These are phyloP conservation scores for Sporisorium graminicola DNA, from an alignment of 1,284 basidiomycete genomes.

Conservation along the genomic window DNA sequence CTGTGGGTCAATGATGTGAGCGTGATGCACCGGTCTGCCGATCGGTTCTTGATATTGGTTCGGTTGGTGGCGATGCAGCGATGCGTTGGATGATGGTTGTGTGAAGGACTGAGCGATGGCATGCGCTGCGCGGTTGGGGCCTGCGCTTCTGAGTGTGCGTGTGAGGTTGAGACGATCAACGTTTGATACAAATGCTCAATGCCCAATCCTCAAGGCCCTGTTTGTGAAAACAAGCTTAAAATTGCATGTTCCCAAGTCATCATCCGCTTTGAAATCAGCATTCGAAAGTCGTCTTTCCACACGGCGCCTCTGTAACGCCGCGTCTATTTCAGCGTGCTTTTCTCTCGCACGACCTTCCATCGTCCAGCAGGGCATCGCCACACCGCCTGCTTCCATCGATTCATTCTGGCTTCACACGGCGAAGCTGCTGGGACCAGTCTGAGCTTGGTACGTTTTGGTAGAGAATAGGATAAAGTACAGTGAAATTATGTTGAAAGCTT, in stretches of 20 bases:
- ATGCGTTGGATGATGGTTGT: not conserved
- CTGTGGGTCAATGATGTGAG: not conserved
- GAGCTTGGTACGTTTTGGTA: not conserved
- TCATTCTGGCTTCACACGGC: too few relatives aligned
- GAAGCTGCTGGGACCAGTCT: too few relatives aligned
- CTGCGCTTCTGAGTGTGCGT: not conserved
- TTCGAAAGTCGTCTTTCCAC: too few relatives aligned
- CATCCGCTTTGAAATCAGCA: not conserved
- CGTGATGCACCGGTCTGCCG: not conserved
- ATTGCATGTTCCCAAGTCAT: too few relatives aligned
- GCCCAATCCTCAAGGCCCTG: too few relatives aligned
- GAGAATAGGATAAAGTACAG: slow-evolving; percentile 10
- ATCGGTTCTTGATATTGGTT: not conserved
- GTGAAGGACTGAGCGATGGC: not conserved
- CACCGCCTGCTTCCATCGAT: too few relatives aligned
- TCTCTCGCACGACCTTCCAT: too few relatives aligned
- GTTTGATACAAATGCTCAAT: not conserved
- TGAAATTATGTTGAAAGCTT: not conserved
- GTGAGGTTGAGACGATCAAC: not conserved
- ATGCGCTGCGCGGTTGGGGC: not conserved
- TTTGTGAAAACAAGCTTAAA: too few relatives aligned
- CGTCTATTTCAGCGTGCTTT: too few relatives aligned
- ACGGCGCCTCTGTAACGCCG: too few relatives aligned
- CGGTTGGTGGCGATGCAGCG: not conserved
- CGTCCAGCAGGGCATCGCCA: too few relatives aligned